Base-by-base conservation (phyloP, 352 stramenopile genomes). In the Pythium guiyangense region DNA sequence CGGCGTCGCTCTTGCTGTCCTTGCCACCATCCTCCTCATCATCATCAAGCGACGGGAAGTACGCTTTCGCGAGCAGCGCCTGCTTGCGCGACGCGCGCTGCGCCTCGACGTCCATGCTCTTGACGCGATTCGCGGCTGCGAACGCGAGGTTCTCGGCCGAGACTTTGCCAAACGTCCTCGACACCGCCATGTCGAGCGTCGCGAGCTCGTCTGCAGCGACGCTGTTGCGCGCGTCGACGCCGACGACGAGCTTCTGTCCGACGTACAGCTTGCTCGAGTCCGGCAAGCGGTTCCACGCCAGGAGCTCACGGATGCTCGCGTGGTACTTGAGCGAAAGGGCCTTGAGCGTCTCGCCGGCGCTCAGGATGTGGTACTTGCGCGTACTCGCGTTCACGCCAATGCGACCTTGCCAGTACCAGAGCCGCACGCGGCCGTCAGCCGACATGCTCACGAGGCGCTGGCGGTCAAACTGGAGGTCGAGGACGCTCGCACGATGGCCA, bases 251-350 rank as follows among this genome's bases (percentile, higher is more conserved):
- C 42, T 93, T 90, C 52, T 93, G 83, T 5, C 83, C 83, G 15
- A 90, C 50, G 50, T 93, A 91, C 34, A 76, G 66, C 40, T 90
- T 85, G 25, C 73, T 86, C 27, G 78, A 86, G 49, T 93, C 79
- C 0, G 74, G 57, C 5, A 93, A 61, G 3, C 72, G 70, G 54
- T 93, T 93, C 83, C 83, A 91, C 26, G 70, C 52, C 6, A 90
- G 69, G 25, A 93, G 37, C 18, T 86, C 73, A 10, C 87, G 64
- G 22, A 85, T 82, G 15, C 79, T 93, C 4, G 79, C 79, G 37
- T 72, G 83, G n/a, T 93, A 93, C 54, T 83, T 83, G 29, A 93
- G 67, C 47, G 80, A 93, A 6, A 93, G 50, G 12, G 79, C 86
- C 11, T 74, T 73, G 26, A 93, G 59, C 11, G 80, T 91, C 54